A percentile compares a stretch with the other conserved stretches of the same genome.
Conservation (phyloP, 148 eudicot species). For the Fallopia convolvulus region DNA sequence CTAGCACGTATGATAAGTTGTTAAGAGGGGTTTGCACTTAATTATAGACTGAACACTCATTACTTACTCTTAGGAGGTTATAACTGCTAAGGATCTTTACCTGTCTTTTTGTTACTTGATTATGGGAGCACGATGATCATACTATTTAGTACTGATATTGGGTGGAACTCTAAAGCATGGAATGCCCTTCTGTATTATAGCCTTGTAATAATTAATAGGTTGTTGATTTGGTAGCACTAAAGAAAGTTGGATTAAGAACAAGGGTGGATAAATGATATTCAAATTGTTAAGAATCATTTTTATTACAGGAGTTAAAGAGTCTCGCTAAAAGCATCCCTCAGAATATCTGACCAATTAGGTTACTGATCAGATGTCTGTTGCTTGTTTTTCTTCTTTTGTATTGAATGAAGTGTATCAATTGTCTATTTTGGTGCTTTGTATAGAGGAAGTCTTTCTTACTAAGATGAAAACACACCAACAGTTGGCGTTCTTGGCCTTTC, state of each 20-base stretch:
- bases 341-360: not conserved
- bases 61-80: not conserved
- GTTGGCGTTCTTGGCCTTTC: not conserved
- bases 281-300: not conserved
- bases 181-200: not conserved
- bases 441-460: too few species aligned
- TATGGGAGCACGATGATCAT: not conserved
- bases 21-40: too few species aligned
- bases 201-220: not conserved
- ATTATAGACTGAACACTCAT: not conserved
- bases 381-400: not conserved
- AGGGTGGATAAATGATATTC: not conserved
- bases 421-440: not conserved
- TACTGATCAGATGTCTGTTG: not conserved
- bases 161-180: not conserved
- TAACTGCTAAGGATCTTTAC: not conserved
- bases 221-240: not conserved
- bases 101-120: not conserved
- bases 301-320: not conserved
- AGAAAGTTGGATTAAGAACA: not conserved
- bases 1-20: not conserved
- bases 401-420: not conserved
- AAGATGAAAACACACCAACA: not conserved
- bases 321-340: not conserved
- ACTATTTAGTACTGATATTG: not conserved